These are phyloP conservation scores for Leavenworthia alabamica DNA, from an alignment of 345 rosid genomes.

Conservation along the genomic window DNA sequence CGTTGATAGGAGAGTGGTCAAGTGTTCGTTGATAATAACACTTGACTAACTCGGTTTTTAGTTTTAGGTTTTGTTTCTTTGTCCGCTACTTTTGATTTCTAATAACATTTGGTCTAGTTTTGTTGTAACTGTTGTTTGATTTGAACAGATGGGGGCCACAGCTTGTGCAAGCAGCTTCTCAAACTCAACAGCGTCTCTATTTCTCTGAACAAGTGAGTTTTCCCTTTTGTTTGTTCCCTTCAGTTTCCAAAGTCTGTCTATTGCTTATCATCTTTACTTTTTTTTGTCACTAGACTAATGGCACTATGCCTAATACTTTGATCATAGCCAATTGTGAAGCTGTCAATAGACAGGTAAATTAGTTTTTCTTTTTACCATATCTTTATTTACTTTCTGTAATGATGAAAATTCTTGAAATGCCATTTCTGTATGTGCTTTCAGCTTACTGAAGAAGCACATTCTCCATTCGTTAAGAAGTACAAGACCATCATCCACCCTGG, in stretches of 20 bases:
- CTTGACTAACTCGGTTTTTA: no score
- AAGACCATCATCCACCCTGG: slow-evolving; percentile 97
- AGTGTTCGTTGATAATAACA: no score
- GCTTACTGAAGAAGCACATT: slow-evolving; percentile 79
- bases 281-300: slow-evolving; percentile 55
- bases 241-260: background rate
- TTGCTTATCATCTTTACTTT: background rate
- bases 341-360: slow-evolving; percentile 61
- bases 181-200: slow-evolving; percentile 16
- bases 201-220: slow-evolving; percentile 21
- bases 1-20: no score
- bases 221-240: background rate
- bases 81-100: no score
- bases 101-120: no score
- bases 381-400: background rate
- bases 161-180: background rate
- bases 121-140: background rate
- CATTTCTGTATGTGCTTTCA: slow-evolving; percentile 19
- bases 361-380: background rate
- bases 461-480: slow-evolving; percentile 84
- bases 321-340: slow-evolving; percentile 83
- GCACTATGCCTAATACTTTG: slow-evolving; percentile 86
- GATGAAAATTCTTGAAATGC: background rate
- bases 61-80: no score
- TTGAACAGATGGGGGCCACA: slow-evolving; percentile 21